Conservation (phyloP, 2,329 filamentous ascomycete genomes). For the Sclerotinia spermophila region DNA sequence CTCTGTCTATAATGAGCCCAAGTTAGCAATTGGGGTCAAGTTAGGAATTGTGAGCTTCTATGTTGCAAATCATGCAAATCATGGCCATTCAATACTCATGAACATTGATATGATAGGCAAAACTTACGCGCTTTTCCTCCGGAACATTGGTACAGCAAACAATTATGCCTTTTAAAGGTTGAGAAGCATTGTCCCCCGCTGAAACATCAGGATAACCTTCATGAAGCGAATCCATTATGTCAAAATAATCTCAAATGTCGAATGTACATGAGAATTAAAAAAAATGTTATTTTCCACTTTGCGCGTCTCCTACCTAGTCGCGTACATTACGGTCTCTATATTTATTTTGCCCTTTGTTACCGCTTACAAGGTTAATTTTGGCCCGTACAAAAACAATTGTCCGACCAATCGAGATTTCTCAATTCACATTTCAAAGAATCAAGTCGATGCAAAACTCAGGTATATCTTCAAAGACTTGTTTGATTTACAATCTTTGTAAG, state of each 20-base stretch:
- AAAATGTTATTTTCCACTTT: conserved; percentile 13
- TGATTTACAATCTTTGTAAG: too few relatives aligned
- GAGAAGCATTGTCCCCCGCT: conserved; percentile 23
- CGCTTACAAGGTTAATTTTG: not conserved
- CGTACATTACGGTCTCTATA: not conserved
- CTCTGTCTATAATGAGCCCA: conserved; percentile 41
- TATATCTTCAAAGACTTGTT: not conserved
- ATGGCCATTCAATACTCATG: not conserved
- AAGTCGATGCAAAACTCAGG: not conserved
- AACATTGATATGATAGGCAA: conserved; percentile 8
- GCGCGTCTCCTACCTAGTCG: conserved; percentile 3
- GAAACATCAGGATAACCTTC: not conserved
- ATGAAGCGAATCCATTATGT: not conserved
- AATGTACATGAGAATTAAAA: conserved; percentile 8
- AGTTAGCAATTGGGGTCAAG: conserved; percentile 4
- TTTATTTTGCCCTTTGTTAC: conserved; percentile 12
- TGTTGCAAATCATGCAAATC: not conserved
- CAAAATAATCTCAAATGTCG: not conserved
- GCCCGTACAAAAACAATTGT: not conserved
- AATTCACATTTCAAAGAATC: not conserved
- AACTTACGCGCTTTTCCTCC: conserved; percentile 69
- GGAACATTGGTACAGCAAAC: conserved; percentile 86
- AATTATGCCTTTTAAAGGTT: conserved; percentile 63
- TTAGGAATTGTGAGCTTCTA: not conserved
- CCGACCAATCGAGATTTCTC: not conserved